Evolutionary conservation across 2,329 filamentous ascomycete species (phyloP).

Genomic region (Penicillium hordei): DNA sequence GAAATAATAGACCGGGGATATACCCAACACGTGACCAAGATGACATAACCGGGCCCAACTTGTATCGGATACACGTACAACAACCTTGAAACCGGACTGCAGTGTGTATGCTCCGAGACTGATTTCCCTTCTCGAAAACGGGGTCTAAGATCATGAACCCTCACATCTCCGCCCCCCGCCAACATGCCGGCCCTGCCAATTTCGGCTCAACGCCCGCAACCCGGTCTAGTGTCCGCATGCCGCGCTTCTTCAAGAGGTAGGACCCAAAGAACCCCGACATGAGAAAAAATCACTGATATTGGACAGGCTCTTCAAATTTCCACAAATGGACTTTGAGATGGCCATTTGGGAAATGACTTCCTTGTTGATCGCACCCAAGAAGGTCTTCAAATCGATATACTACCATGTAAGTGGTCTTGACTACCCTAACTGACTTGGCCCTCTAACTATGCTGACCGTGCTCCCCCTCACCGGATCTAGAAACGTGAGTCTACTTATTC

Average conservation of each 20-base stretch:
- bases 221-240: conserved; percentile 59
- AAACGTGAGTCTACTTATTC: conserved; percentile 39
- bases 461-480: conserved; percentile 21
- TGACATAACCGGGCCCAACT: conserved; percentile 10
- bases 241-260: conserved; percentile 65
- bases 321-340: conserved; percentile 73
- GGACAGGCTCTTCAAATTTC: conserved; percentile 65
- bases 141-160: conserved; percentile 52
- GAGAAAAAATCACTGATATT: conserved; percentile 8
- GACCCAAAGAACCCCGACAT: background rate
- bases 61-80: conserved; percentile 1
- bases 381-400: conserved; percentile 69
- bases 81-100: background rate
- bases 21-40: conserved; percentile 13
- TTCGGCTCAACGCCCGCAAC: conserved; percentile 54
- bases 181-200: conserved; percentile 54
- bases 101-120: conserved; percentile 5
- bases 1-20: background rate
- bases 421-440: background rate
- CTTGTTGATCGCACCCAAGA: conserved; percentile 67
- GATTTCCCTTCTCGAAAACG: background rate
- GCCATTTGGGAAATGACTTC: conserved; percentile 72
- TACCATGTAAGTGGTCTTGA: conserved; percentile 58
- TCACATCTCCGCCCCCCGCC: conserved; percentile 60
- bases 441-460: conserved; percentile 13